Base-by-base conservation (phyloP, 257 asterid genomes). In the Cynanchum wilfordii region DNA sequence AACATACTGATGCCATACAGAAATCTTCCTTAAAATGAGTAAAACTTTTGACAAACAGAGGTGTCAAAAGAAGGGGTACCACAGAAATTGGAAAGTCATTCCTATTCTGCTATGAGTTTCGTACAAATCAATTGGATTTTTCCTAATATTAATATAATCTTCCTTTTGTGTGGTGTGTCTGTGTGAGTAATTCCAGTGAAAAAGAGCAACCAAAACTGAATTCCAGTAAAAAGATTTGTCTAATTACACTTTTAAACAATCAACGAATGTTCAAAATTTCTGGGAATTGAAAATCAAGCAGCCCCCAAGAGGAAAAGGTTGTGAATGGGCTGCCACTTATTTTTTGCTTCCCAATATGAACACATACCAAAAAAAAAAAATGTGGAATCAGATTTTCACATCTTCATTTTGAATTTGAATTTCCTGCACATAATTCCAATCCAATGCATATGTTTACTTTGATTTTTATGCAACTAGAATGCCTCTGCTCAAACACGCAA, bases 221-320 rank as follows among this genome's bases (percentile, higher is more conserved):
- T 58, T 58, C 65, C 47, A 8, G 19, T 58, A 58, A 3, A 24
- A 15, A 25, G 5, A n/a, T 3, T 19, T 25, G 27, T n/a, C 5
- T 25, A 58, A 12, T 49, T 68, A 49, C 59, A 68, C 9, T 17
- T 17, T 42, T 19, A 58, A 76, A 68, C 8, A 76, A 76, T 49
- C 38, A 68, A 75, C 44, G 79, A 52, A 62, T 59, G 24, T 69
- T 22, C 75, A 58, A 75, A 75, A 75, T 45, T 68, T 69, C 7
- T 12, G 63, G n/a, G 56, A 3, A 13, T 12, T 3, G 17, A 15
- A 36, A 68, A 75, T 49, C 12, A 33, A 13, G 25, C 29, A 45
- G 11, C 52, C 17, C 51, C 70, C 42, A 42, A 67, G 19, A 10
- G 38, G 40, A 29, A 13, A 44, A 10, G 12, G 44, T 19, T 7